Conservation (phyloP, 768 basidiomycete species). For the Suillus subaureus region DNA sequence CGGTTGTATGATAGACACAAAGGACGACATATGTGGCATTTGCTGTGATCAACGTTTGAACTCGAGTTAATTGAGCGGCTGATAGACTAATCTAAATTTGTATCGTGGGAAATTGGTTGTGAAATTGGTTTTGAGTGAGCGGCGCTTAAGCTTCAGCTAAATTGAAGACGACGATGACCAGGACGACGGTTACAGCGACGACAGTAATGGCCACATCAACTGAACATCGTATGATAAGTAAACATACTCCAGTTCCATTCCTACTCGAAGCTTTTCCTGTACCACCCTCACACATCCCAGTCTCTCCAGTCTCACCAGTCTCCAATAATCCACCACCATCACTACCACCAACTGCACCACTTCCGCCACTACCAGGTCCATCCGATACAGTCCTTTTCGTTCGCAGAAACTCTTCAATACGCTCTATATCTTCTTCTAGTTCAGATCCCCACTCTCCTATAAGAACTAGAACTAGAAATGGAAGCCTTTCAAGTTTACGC, state of each 20-base stretch:
- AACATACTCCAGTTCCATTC: constrained; percentile 35
- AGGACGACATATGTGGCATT: too few species aligned
- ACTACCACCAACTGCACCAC: constrained; percentile 55
- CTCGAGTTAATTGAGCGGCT: not conserved
- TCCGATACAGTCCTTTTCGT: constrained; percentile 28
- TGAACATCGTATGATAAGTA: constrained; percentile 23
- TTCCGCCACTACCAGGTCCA: constrained; percentile 69
- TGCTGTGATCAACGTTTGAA: too few species aligned
- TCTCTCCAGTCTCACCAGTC: constrained; percentile 18
- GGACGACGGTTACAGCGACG: not conserved
- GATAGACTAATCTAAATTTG: not conserved
- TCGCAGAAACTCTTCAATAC: too few species aligned
- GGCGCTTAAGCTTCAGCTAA: not conserved
- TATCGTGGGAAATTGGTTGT: not conserved
- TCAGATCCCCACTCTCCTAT: not conserved
- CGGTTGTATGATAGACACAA: too few species aligned
- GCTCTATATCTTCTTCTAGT: not conserved
- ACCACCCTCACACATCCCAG: constrained; percentile 36
- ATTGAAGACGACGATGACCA: not conserved
- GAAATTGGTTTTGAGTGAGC: not conserved
- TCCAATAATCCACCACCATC: constrained; percentile 55
- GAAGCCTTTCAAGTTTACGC: not conserved
- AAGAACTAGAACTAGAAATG: not conserved
- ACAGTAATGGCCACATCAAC: not conserved
- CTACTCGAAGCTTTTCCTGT: constrained; percentile 41